Percentiles rank a stretch among this genome's conserved stretches.
Evolutionary conservation across 169 alveolate genomes (phyloP).

Genomic region (Cryptosporidium sp.): DNA sequence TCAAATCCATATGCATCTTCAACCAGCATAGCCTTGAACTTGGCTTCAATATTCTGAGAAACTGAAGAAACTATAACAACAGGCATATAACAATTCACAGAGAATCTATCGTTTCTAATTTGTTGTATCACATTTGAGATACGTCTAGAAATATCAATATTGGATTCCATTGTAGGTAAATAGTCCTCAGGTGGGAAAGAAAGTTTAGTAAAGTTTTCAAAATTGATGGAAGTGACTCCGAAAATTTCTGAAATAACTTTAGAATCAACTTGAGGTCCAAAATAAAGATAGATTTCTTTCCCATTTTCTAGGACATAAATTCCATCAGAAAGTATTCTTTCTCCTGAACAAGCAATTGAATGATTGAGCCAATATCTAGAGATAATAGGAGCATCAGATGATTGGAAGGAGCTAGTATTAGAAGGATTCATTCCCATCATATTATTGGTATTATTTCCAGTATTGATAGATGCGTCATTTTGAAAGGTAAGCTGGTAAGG

Average conservation of each 20-base stretch:
- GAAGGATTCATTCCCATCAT: background rate
- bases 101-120: slow-evolving; percentile 44
- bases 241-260: slow-evolving; percentile 18
- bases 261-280: slow-evolving; percentile 64
- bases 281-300: slow-evolving; percentile 36
- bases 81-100: slow-evolving; percentile 30
- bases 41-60: slow-evolving; percentile 40
- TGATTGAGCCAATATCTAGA: slow-evolving; percentile 62
- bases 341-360: slow-evolving; percentile 60
- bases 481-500: slow-evolving; percentile 46
- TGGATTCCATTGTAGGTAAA: slow-evolving; percentile 8
- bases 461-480: background rate
- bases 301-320: slow-evolving; percentile 64
- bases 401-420: background rate
- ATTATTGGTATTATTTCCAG: background rate
- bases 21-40: slow-evolving; percentile 58
- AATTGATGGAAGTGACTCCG: slow-evolving; percentile 3
- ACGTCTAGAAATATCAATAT: background rate
- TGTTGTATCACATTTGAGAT: slow-evolving; percentile 55
- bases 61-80: slow-evolving; percentile 9
- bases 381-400: slow-evolving; percentile 1
- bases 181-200: slow-evolving; percentile 11
- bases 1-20: slow-evolving; percentile 71
- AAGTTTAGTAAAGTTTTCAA: slow-evolving; percentile 14
- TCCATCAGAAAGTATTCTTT: slow-evolving; percentile 67